phyloP scores from a whole-genome alignment of 257 asterid species.

The Handroanthus guayacan region DNA sequence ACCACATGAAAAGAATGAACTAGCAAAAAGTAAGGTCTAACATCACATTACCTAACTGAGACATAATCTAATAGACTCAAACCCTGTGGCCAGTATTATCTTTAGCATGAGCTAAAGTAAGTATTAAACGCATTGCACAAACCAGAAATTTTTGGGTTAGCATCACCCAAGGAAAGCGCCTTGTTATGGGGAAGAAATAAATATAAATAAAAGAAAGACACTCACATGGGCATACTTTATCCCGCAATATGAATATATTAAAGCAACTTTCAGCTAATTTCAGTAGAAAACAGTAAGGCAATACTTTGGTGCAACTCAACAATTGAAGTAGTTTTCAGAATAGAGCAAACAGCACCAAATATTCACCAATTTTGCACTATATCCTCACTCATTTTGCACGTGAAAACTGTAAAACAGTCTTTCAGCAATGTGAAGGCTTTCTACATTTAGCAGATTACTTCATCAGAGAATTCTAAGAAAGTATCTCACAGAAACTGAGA shows the following conservation, averaged over 20 bases:
- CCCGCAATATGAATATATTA: conserved; percentile 25
- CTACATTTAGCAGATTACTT: conserved; percentile 7
- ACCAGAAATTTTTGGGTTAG: not conserved
- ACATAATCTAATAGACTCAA: conserved; percentile 4
- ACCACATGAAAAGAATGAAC: conserved; percentile 20
- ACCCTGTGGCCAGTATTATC: not conserved
- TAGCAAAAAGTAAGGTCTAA: conserved; percentile 14
- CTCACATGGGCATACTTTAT: conserved; percentile 7
- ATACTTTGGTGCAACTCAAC: conserved; percentile 19
- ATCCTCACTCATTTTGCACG: not conserved
- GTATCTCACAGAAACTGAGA: conserved; percentile 11
- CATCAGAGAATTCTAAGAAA: conserved; percentile 1
- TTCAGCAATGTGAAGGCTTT: conserved; percentile 2
- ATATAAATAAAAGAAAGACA: not conserved
- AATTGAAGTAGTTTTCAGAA: conserved; percentile 9
- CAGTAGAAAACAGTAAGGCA: conserved; percentile 4
- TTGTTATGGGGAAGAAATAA: not conserved
- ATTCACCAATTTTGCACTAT: not conserved
- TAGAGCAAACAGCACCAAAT: not conserved
- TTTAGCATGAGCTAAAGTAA: conserved; percentile 20
- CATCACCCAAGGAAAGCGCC: not conserved
- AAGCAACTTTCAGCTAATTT: conserved; percentile 23
- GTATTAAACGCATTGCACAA: not conserved
- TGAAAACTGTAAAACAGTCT: conserved; percentile 7
- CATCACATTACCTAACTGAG: conserved; percentile 15